A percentile compares a stretch with the other conserved stretches of the same genome.
phyloP scores from a whole-genome alignment of 441 rosid genomes.

The Sinapis alba region DNA sequence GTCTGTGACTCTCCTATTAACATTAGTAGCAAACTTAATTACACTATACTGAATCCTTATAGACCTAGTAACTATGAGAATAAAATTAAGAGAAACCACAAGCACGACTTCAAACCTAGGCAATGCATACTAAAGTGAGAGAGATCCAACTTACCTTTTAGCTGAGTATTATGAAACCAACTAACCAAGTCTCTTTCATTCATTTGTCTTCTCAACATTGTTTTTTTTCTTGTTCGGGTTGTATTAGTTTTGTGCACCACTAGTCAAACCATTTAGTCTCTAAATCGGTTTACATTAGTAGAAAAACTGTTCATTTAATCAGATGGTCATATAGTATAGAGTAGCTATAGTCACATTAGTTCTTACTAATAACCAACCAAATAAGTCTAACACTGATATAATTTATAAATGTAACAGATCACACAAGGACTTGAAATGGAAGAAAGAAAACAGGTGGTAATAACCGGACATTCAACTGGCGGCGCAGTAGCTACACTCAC shows the following conservation, averaged over 20 bases:
- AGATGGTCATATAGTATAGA: background rate
- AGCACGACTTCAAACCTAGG: background rate
- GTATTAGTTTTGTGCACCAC: background rate
- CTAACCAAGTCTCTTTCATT: background rate
- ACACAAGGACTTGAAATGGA: constrained; percentile 19
- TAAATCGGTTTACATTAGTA: background rate
- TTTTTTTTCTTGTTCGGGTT: background rate
- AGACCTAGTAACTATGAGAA: background rate
- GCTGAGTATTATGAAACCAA: background rate
- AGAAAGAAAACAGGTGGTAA: constrained; percentile 53
- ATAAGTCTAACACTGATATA: background rate
- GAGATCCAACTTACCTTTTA: background rate
- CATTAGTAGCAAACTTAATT: background rate
- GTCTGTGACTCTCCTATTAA: background rate
- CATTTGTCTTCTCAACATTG: background rate
- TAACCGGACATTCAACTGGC: constrained; percentile 79
- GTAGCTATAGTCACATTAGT: background rate
- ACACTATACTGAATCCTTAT: background rate
- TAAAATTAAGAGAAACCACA: background rate
- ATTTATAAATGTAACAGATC: constrained; percentile 13
- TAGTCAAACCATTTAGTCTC: background rate
- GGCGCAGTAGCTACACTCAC: constrained; percentile 72
- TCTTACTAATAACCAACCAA: background rate
- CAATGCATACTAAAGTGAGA: background rate
- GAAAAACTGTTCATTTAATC: background rate